Evolutionary conservation across 352 stramenopile genomes (phyloP).

Genomic region (Ophiocytium majus): DNA sequence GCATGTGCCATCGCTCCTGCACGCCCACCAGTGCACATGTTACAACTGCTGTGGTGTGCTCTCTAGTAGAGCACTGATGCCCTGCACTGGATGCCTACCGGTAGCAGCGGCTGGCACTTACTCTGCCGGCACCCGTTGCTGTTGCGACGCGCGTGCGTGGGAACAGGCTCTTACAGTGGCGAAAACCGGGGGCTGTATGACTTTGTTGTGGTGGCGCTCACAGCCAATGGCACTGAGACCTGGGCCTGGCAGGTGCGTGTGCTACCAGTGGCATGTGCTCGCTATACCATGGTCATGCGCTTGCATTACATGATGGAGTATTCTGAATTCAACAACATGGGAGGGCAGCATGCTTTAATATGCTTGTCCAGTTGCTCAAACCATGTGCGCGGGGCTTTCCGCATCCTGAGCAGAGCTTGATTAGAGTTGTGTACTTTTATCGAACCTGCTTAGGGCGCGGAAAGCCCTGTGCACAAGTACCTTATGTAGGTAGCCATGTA

Average conservation of each 20-base stretch:
- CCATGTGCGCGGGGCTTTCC: neutral
- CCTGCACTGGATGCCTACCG: neutral
- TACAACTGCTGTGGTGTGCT: neutral
- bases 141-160: too few relatives aligned
- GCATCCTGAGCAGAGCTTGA: neutral
- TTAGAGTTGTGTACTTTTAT: neutral
- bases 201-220: neutral
- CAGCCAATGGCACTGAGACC: neutral
- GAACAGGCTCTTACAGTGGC: neutral
- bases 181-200: neutral
- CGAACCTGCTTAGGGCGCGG: too few relatives aligned
- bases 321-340: too few relatives aligned
- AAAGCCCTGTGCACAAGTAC: too few relatives aligned
- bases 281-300: neutral
- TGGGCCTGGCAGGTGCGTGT: neutral
- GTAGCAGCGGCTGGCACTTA: too few relatives aligned
- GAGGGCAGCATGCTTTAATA: too few relatives aligned
- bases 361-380: too few relatives aligned
- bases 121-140: too few relatives aligned
- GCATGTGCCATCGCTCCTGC: too few relatives aligned
- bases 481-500: too few relatives aligned
- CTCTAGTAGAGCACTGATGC: neutral
- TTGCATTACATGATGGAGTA: neutral
- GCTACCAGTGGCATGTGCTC: neutral
- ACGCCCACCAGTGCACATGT: too few relatives aligned